phyloP scores from a whole-genome alignment of 176 grass and related monocot genomes.

The Ensete ventricosum region DNA sequence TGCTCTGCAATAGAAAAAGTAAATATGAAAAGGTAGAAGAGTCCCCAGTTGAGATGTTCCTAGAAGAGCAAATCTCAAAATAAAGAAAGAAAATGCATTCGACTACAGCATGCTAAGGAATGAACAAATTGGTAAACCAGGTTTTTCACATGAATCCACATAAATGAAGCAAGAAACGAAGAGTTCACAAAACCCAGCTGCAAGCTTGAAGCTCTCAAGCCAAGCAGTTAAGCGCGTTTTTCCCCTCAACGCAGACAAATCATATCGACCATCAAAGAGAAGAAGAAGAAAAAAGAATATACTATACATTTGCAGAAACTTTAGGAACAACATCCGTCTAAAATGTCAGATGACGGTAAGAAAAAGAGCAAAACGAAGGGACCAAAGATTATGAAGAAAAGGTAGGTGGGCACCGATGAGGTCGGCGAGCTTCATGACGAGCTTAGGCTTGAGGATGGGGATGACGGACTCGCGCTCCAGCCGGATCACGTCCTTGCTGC shows the following conservation, averaged over 20 bases:
- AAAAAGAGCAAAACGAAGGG: neutral
- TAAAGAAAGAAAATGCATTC: neutral
- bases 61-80: too few relatives aligned
- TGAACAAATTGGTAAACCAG: neutral
- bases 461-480: conserved; percentile 88
- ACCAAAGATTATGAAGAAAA: neutral
- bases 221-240: too few relatives aligned
- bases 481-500: conserved; percentile 54
- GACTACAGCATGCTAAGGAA: neutral
- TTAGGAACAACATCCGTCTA: too few relatives aligned
- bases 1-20: conserved; percentile 47
- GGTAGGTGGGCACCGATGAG: conserved; percentile 49
- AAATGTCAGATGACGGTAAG: too few relatives aligned
- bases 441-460: conserved; percentile 81
- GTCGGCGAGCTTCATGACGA: conserved; percentile 88
- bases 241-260: too few relatives aligned
- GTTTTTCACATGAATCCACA: neutral
- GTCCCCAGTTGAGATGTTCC: neutral
- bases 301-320: too few relatives aligned
- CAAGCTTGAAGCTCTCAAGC: too few relatives aligned
- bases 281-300: too few relatives aligned
- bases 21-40: conserved; percentile 14
- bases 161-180: neutral
- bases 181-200: neutral
- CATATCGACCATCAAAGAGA: too few relatives aligned